Conservation (phyloP, 1,284 basidiomycete species). For the Agaricales sp. region DNA sequence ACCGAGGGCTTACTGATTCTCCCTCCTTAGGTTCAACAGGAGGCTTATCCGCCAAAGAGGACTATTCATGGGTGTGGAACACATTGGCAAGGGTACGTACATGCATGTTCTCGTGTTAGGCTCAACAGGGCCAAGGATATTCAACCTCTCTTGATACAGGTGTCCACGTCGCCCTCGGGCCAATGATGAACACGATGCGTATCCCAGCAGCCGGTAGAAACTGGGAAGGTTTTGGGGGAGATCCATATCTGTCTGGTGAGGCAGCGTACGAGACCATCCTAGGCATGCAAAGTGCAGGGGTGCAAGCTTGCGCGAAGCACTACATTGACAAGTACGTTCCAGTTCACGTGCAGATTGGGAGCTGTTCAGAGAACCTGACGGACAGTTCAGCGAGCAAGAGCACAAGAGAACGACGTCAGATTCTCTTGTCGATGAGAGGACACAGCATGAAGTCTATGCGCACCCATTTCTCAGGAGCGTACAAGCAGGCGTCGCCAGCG, state of each 20-base stretch:
- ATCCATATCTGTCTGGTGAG: slow-evolving; percentile 47
- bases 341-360: too few relatives aligned
- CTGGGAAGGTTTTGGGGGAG: slow-evolving; percentile 59
- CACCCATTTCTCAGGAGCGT: slow-evolving; percentile 67
- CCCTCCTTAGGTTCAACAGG: too few relatives aligned
- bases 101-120: too few relatives aligned
- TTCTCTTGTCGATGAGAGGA: slow-evolving; percentile 54
- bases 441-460: slow-evolving; percentile 63
- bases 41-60: slow-evolving; percentile 46
- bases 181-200: slow-evolving; percentile 38
- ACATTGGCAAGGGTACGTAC: slow-evolving; percentile 54
- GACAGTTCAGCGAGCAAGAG: slow-evolving; percentile 38
- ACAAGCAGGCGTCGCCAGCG: slow-evolving; percentile 61
- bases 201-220: slow-evolving; percentile 42
- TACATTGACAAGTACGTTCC: slow-evolving; percentile 38
- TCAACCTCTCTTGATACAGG: too few relatives aligned
- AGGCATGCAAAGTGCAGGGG: slow-evolving; percentile 44
- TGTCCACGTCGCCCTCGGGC: slow-evolving; percentile 34
- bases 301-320: slow-evolving; percentile 51
- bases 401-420: slow-evolving; percentile 27
- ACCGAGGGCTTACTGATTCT: too few relatives aligned
- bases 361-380: not conserved
- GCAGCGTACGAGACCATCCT: slow-evolving; percentile 43
- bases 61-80: slow-evolving; percentile 50
- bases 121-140: too few relatives aligned